Conservation (phyloP, 805 yeast species). For the Wickerhamiella shivajii region DNA sequence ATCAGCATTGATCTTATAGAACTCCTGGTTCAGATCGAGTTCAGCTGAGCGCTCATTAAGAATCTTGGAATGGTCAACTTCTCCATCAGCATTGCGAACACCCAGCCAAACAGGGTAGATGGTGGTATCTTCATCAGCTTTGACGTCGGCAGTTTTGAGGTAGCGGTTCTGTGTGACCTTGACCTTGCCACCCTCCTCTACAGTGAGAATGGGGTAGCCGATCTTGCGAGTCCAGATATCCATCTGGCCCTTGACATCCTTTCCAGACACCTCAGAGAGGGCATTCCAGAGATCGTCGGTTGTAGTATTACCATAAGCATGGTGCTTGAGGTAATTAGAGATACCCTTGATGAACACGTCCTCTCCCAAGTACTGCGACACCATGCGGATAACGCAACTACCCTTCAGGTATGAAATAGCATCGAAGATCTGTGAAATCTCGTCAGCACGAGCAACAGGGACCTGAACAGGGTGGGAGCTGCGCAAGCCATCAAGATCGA, state of each 20-base stretch:
- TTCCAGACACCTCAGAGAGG: constrained; percentile 45
- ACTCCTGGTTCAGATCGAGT: constrained; percentile 31
- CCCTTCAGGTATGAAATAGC: constrained; percentile 73
- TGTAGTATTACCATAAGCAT: constrained; percentile 55
- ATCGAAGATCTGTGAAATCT: constrained; percentile 71
- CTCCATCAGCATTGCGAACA: constrained; percentile 40
- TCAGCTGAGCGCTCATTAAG: constrained; percentile 37
- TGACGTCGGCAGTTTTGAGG: constrained; percentile 46
- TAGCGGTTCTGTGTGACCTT: constrained; percentile 44
- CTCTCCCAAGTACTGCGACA: constrained; percentile 53
- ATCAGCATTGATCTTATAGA: constrained; percentile 47
- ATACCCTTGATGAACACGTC: constrained; percentile 62
- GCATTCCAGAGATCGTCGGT: constrained; percentile 63
- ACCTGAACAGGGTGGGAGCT: constrained; percentile 72
- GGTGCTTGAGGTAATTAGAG: constrained; percentile 45
- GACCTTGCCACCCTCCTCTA: constrained; percentile 27
- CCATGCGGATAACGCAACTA: constrained; percentile 63
- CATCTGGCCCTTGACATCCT: constrained; percentile 46
- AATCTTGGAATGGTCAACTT: constrained; percentile 39
- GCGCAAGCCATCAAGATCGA: constrained; percentile 56
- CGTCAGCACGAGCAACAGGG: constrained; percentile 62
- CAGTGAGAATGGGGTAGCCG: constrained; percentile 59
- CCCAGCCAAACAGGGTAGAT: constrained; percentile 42
- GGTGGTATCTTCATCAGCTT: constrained; percentile 40
- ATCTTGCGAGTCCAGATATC: constrained; percentile 56